Base-by-base conservation (phyloP, 2,329 filamentous ascomycete genomes). In the Pseudocercospora fuligena region DNA sequence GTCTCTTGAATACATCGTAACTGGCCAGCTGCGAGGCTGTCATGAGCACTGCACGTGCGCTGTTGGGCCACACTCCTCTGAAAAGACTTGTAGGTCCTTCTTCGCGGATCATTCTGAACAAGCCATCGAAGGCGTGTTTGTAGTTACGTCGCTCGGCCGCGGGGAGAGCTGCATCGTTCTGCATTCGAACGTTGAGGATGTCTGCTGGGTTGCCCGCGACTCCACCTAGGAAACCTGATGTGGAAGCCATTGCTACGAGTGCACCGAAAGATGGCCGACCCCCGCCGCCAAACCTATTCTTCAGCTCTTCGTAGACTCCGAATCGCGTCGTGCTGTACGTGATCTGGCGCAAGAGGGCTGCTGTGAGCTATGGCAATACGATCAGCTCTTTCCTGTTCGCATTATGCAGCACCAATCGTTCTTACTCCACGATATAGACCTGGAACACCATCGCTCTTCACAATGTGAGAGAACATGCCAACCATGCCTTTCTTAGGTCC, bases 281-380 rank as follows among this genome's bases (percentile, higher is more conserved):
- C 33, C 80, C 70, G 7, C 85, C 82, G 43, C 88, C 87, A 76
- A 90, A 85, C 60, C 86, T 87, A 25, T 87, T 82, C 82, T 99
- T 99, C 66, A 98, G 85, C 73, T 97, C 89, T 82, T 98, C 95
- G 84, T 99, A 99, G 70, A 97, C 89, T 70, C 93, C 95, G 82
- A 99, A 99, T 58, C 95, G 92, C 43, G 93, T 95, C 60, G 95
- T 99, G 66, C 92, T 95, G 84, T 99, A 99, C 66, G 95, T 98
- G 63, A 82, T 87, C 83, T 98, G 95, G 71, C 95, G 94, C 65
- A 98, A 87, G 58, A 98, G 87, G 64, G 94, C 95, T 72, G 95
- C 95, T 1, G 94, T 96, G 66, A 98, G 89, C 82, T 89, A 74
- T 5, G 25, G 14, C 19, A 12, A 29, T 19, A 16, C 33, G n/a